Evolutionary conservation across 768 basidiomycete species (phyloP), one percentile per base, ranked within the genome.

Genomic region (Nidula microcarpa): DNA sequence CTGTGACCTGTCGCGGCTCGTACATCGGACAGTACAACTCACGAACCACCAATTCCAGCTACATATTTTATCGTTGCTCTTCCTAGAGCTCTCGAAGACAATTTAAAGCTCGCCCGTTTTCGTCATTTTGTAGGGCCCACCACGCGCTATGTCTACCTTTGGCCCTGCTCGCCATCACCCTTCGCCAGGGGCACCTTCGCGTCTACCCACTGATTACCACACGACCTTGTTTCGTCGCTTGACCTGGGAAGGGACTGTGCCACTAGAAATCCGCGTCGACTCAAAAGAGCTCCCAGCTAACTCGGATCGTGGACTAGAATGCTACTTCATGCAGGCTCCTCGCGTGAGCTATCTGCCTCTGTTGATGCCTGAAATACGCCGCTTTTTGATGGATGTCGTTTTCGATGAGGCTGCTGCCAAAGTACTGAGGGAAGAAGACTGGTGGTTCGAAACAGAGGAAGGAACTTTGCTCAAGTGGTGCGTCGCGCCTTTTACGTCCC

Each of bases 371-470:
- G 93, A 97, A 63, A 82, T 99, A 54, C 82, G 87, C 54, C 81
- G 86, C 60, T 93, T 93, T 69, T 78, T 98, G 56, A 86, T 91
- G 76, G 91, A 97, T 58, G 85, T 98, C 51, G 91, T 95, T 10
- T 87, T 98, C 62, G 93, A 97, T 64, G 94, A 96, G 62, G 78
- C 82, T 35, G 86, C 87, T 33, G 84, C 85, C 4, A 86, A 85
- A 55, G 61, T 77, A 8, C 70, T 95, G 55, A 89, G 89, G 63
- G 91, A 94, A 58, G 89, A 91, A 53, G 90, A 95, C 50, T 94
- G 96, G 91, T 98, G 96, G 97, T 97, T 99, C 67, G 94, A 97
- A 70, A 89, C 86, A 56, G 89, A 90, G 50, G 88, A 85, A 58
- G 91, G 91, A 33, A 81, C 78, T 5, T 65, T 90, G 47, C 77